Conservation (phyloP, 345 rosid species). For the Trapa incisa region DNA sequence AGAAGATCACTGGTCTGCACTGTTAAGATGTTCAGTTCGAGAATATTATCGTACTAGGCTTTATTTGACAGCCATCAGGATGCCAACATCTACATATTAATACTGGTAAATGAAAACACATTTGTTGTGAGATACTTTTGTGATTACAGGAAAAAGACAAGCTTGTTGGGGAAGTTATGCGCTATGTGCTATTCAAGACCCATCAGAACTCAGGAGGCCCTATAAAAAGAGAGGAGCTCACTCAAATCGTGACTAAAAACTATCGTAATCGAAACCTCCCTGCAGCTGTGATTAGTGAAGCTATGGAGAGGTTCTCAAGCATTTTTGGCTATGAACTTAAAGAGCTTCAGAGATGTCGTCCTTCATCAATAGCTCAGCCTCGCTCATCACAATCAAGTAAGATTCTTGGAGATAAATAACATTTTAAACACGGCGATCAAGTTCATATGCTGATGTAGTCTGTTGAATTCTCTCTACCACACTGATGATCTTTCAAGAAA, state of each 20-base stretch:
- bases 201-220: conserved; percentile 78
- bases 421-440: neutral
- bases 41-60: too few species aligned
- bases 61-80: too few species aligned
- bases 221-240: conserved; percentile 76
- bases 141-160: conserved; percentile 66
- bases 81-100: neutral
- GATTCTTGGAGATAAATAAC: neutral
- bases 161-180: conserved; percentile 78
- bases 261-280: conserved; percentile 59
- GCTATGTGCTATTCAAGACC: conserved; percentile 61
- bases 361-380: conserved; percentile 33
- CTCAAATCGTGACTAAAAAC: conserved; percentile 68
- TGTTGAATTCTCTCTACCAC: neutral
- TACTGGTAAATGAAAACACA: neutral
- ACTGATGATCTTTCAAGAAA: neutral
- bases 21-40: neutral
- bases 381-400: conserved; percentile 54
- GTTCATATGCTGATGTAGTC: neutral
- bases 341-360: conserved; percentile 67
- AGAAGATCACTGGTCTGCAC: neutral
- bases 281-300: conserved; percentile 53
- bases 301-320: conserved; percentile 43
- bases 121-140: neutral
- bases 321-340: conserved; percentile 66